Evolutionary conservation across 1,284 basidiomycete genomes (phyloP).

Genomic region (Ustilago lituana): DNA sequence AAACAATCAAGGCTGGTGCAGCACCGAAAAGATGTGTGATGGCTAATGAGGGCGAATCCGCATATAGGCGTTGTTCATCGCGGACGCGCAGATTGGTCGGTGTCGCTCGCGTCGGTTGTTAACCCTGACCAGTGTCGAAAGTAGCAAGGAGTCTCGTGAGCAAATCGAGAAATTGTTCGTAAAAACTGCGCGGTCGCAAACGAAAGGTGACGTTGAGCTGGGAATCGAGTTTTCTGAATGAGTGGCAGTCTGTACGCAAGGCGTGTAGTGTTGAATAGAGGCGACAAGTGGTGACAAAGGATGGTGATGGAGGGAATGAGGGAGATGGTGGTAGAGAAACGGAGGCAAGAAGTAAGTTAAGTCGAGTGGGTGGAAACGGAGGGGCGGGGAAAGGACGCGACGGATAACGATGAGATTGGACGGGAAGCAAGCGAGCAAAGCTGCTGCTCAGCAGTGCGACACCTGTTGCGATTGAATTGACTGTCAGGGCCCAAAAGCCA

Average conservation of each 20-base stretch:
- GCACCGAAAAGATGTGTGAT: no score
- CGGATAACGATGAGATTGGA: constrained; percentile 43
- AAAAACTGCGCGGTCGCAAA: no score
- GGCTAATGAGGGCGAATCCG: not conserved
- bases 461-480: no score
- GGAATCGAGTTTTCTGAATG: not conserved
- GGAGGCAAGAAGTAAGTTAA: no score
- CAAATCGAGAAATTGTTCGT: no score
- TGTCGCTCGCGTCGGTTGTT: not conserved
- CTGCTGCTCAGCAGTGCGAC: not conserved
- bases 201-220: not conserved
- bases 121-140: constrained; percentile 1
- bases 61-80: not conserved
- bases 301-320: constrained; percentile 1
- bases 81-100: not conserved
- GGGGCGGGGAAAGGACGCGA: constrained; percentile 32
- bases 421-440: constrained; percentile 17
- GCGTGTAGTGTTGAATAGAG: no score
- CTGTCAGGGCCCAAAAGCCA: not conserved
- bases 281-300: no score
- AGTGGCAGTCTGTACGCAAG: no score
- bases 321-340: not conserved
- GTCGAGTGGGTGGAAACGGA: not conserved
- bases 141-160: constrained; percentile 7
- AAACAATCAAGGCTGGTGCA: no score